Evolutionary conservation across 768 basidiomycete species (phyloP).

Genomic region (Podaxis rugospora): DNA sequence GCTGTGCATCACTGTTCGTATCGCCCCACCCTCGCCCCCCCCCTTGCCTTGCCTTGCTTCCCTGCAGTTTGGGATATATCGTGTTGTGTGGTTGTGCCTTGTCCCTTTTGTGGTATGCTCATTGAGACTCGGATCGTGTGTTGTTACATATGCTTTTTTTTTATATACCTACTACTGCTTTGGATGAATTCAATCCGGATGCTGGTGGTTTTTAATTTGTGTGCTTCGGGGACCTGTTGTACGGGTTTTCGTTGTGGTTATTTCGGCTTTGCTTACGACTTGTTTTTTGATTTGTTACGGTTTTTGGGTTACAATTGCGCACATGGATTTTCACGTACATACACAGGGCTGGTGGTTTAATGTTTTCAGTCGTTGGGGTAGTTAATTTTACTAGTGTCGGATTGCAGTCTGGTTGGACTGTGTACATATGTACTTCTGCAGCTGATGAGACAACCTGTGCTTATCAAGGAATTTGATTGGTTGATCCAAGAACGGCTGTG

Average conservation of each 20-base stretch:
- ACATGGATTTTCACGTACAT: background rate
- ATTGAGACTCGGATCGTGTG: background rate
- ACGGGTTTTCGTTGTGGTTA: background rate
- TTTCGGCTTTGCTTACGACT: too few species aligned
- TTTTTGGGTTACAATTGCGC: background rate
- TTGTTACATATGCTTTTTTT: background rate
- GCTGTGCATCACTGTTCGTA: background rate
- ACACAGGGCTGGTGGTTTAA: background rate
- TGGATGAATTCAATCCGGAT: background rate
- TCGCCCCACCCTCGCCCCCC: slow-evolving; percentile 4
- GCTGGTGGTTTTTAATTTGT: background rate
- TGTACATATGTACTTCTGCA: too few species aligned
- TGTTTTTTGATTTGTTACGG: too few species aligned
- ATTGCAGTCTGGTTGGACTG: too few species aligned
- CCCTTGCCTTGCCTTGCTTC: background rate
- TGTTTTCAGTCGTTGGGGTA: background rate
- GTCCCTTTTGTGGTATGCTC: background rate
- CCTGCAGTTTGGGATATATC: background rate
- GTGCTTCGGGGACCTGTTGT: background rate
- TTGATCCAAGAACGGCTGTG: background rate
- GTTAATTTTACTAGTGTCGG: background rate
- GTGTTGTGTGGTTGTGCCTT: background rate
- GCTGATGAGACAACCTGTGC: background rate
- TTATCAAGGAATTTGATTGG: slow-evolving; percentile 2
- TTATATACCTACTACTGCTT: background rate